A percentile compares a stretch with the other conserved stretches of the same genome.
Conservation (phyloP, 768 basidiomycete genomes). For the Crassisporium funariophilum region DNA sequence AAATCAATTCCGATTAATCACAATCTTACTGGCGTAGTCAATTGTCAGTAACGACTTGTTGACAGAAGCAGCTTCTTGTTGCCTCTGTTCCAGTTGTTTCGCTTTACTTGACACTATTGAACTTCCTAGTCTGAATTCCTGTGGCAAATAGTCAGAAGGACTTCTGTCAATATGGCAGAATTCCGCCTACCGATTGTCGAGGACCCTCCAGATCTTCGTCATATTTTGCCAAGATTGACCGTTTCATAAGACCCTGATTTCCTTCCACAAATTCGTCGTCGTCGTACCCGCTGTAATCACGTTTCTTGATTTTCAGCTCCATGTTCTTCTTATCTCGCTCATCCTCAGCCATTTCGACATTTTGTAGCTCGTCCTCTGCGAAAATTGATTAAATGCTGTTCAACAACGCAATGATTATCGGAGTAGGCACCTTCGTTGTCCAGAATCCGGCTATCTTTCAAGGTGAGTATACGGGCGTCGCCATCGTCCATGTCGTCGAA, state of each 20-base stretch:
- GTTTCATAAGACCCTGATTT: slow-evolving; percentile 70
- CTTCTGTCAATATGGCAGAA: slow-evolving; percentile 3
- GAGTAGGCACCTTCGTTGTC: slow-evolving; percentile 80
- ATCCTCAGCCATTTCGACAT: slow-evolving; percentile 90
- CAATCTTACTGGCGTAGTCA: slow-evolving; percentile 82
- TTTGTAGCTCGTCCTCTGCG: slow-evolving; percentile 96
- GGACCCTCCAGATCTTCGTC: slow-evolving; percentile 86
- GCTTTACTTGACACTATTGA: slow-evolving; percentile 45
- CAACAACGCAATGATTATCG: neutral
- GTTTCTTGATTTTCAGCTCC: slow-evolving; percentile 85
- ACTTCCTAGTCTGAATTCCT: slow-evolving; percentile 89
- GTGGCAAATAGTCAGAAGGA: slow-evolving; percentile 12
- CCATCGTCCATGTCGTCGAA: slow-evolving; percentile 91
- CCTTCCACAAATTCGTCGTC: slow-evolving; percentile 90
- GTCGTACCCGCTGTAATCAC: slow-evolving; percentile 93
- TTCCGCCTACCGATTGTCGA: slow-evolving; percentile 60
- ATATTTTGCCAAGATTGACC: slow-evolving; percentile 86
- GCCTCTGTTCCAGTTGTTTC: slow-evolving; percentile 46
- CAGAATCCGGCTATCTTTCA: slow-evolving; percentile 94
- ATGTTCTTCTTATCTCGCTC: slow-evolving; percentile 78
- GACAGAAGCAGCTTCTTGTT: slow-evolving; percentile 60
- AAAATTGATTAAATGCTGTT: slow-evolving; percentile 2
- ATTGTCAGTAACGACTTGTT: slow-evolving; percentile 83
- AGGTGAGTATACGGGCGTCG: slow-evolving; percentile 91
- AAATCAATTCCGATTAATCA: neutral